These are phyloP conservation scores for Eimeria necatrix DNA, from an alignment of 169 alveolate genomes.

Conservation along the genomic window DNA sequence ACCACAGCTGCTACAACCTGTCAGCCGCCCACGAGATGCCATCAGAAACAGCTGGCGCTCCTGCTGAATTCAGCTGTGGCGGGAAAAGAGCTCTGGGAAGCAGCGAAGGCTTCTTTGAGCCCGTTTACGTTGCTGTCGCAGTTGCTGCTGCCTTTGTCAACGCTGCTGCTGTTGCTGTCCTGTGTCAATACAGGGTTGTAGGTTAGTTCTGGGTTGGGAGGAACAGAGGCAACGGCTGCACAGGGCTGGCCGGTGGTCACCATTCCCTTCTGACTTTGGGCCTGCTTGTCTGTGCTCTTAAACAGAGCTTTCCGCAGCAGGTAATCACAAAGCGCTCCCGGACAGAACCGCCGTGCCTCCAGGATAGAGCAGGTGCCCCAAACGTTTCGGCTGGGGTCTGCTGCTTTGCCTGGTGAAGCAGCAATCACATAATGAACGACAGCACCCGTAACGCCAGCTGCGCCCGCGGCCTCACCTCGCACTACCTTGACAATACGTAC, in stretches of 20 bases:
- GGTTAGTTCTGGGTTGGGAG: background rate
- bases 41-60: background rate
- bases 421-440: conserved; percentile 51
- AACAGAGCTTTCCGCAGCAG: conserved; percentile 36
- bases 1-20: too few species aligned
- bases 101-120: background rate
- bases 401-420: conserved; percentile 34
- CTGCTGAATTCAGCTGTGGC: background rate
- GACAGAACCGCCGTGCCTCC: conserved; percentile 62
- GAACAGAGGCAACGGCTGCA: background rate
- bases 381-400: conserved; percentile 44
- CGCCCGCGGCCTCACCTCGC: conserved; percentile 23
- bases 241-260: background rate
- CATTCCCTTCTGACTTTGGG: background rate
- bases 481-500: conserved; percentile 4
- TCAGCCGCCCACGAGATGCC: too few species aligned
- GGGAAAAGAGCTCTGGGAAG: background rate
- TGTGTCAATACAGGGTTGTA: background rate
- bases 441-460: conserved; percentile 41
- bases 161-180: conserved; percentile 19
- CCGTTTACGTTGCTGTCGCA: background rate
- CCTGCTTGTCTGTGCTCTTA: conserved; percentile 19
- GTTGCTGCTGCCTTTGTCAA: conserved; percentile 3
- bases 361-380: conserved; percentile 51
- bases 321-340: conserved; percentile 65